These are phyloP conservation scores for Raphanus sativus DNA, from an alignment of 345 rosid genomes.

Conservation along the genomic window DNA sequence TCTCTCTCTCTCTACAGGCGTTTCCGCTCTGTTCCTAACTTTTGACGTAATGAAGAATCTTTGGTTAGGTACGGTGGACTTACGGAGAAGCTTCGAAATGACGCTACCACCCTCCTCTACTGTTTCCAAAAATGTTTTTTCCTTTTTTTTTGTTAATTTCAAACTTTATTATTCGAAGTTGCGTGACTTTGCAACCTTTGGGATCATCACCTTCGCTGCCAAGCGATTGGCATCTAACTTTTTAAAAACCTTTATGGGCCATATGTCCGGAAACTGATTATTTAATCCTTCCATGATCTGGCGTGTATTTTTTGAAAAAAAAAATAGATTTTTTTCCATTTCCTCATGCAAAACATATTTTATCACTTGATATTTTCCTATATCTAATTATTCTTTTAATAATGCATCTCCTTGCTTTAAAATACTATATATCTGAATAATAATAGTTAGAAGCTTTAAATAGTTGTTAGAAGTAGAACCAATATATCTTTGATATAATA, in stretches of 20 bases:
- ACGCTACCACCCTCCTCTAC: slow-evolving; percentile 20
- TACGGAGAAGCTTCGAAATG: slow-evolving; percentile 5
- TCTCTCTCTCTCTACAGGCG: slow-evolving; percentile 7
- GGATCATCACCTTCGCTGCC: slow-evolving; percentile 25
- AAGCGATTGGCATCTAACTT: slow-evolving; percentile 5
- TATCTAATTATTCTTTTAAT: background rate
- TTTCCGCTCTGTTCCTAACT: slow-evolving; percentile 25
- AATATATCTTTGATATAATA: background rate
- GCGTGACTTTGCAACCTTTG: slow-evolving; percentile 36
- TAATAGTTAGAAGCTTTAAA: background rate
- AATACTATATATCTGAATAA: background rate
- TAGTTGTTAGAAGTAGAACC: background rate
- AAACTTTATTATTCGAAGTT: slow-evolving; percentile 2
- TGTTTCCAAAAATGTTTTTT: slow-evolving; percentile 8
- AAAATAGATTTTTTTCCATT: background rate
- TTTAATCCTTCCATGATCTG: background rate
- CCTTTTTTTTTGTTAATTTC: background rate
- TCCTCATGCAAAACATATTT: background rate
- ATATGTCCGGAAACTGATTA: background rate
- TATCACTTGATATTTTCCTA: background rate
- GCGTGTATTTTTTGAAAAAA: too few species aligned
- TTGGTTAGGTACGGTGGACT: slow-evolving; percentile 32
- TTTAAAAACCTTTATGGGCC: background rate
- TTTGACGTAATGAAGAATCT: slow-evolving; percentile 21
- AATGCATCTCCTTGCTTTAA: background rate